Percentiles rank a stretch among this genome's conserved stretches.
These are phyloP conservation scores for Plantago ovata DNA, from an alignment of 257 asterid species.

Conservation along the genomic window DNA sequence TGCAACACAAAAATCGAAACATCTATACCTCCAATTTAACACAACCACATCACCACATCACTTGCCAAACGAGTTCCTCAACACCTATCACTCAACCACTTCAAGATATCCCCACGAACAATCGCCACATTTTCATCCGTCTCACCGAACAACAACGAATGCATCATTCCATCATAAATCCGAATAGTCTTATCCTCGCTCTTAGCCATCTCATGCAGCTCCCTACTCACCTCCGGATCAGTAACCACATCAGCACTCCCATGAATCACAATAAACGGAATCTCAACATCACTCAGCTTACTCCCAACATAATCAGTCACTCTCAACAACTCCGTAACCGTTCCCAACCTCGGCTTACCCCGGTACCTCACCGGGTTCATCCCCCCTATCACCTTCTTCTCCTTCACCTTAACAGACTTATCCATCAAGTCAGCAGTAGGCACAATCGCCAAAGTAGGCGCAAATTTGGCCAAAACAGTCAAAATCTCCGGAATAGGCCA, in stretches of 20 bases:
- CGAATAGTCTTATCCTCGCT: conserved; percentile 70
- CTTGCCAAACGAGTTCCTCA: neutral
- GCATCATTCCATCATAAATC: conserved; percentile 94
- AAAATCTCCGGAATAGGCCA: conserved; percentile 78
- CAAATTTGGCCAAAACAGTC: conserved; percentile 44
- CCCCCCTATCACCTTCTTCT: conserved; percentile 46
- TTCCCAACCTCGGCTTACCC: conserved; percentile 85
- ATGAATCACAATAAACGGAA: conserved; percentile 68
- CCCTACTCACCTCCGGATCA: conserved; percentile 81
- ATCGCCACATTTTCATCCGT: conserved; percentile 73
- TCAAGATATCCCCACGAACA: conserved; percentile 61
- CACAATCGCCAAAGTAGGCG: conserved; percentile 67
- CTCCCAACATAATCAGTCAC: conserved; percentile 61
- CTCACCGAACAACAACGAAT: conserved; percentile 85
- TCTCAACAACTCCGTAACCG: conserved; percentile 69
- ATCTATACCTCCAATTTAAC: neutral
- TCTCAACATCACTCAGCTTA: conserved; percentile 50
- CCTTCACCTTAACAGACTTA: conserved; percentile 73
- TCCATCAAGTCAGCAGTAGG: conserved; percentile 81
- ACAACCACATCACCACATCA: neutral
- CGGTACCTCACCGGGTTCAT: conserved; percentile 66
- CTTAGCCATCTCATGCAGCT: conserved; percentile 59
- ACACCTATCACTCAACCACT: conserved; percentile 62
- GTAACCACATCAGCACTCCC: conserved; percentile 86
- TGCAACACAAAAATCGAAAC: neutral